phyloP scores from a whole-genome alignment of 2,329 filamentous ascomycete species.

The Alternaria sp. region DNA sequence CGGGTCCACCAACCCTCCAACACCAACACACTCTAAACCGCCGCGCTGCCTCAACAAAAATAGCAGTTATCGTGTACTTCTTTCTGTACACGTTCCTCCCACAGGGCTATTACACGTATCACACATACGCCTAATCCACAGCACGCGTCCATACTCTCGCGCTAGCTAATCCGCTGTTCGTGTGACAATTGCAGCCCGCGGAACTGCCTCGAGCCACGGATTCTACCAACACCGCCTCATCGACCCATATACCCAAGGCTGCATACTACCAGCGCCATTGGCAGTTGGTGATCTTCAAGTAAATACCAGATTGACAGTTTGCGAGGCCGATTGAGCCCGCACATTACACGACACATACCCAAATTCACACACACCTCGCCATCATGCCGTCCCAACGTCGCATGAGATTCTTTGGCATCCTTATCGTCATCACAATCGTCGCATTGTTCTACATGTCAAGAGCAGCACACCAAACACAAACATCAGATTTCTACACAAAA shows the following conservation, averaged over 20 bases:
- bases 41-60: constrained; percentile 8
- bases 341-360: constrained; percentile 17
- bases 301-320: neutral
- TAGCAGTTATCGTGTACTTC: constrained; percentile 2
- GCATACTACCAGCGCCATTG: constrained; percentile 1
- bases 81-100: constrained; percentile 5
- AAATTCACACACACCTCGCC: constrained; percentile 14
- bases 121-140: neutral
- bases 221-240: neutral
- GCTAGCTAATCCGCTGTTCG: constrained; percentile 2
- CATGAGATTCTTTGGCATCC: constrained; percentile 70
- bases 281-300: neutral
- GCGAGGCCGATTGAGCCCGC: constrained; percentile 6
- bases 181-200: constrained; percentile 7
- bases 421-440: constrained; percentile 70
- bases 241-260: neutral
- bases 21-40: constrained; percentile 13
- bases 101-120: neutral
- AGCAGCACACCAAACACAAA: constrained; percentile 62
- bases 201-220: constrained; percentile 3
- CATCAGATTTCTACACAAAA: constrained; percentile 65
- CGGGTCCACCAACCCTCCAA: constrained; percentile 13
- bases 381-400: constrained; percentile 63
- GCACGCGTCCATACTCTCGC: constrained; percentile 2
- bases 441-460: constrained; percentile 76